These are phyloP conservation scores for Aspergillus ustus DNA, from an alignment of 2,329 filamentous ascomycete species.

Conservation along the genomic window DNA sequence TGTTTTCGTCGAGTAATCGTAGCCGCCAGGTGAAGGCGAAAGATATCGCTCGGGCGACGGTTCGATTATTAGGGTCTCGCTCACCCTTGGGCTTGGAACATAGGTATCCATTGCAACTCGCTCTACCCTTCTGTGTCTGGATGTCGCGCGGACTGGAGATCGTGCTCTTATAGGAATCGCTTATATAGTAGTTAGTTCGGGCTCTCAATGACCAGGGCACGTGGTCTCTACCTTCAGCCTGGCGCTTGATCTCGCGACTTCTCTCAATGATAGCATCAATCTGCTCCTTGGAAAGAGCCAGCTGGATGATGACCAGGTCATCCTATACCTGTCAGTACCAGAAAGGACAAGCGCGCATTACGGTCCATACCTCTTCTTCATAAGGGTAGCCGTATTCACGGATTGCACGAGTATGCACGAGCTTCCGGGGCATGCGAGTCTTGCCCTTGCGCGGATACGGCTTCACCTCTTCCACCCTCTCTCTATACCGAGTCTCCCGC, in stretches of 20 bases:
- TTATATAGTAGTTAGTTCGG: conserved; percentile 13
- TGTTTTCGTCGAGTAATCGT: conserved; percentile 33
- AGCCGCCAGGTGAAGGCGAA: conserved; percentile 30
- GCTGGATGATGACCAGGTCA: conserved; percentile 77
- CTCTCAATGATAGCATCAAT: conserved; percentile 87
- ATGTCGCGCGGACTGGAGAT: conserved; percentile 30
- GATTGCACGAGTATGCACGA: conserved; percentile 80
- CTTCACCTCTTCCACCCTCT: conserved; percentile 38
- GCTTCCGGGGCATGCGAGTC: conserved; percentile 80
- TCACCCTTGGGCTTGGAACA: conserved; percentile 33
- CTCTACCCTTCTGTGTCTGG: conserved; percentile 30
- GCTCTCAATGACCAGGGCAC: conserved; percentile 6
- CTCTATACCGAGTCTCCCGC: conserved; percentile 53
- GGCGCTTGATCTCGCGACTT: conserved; percentile 65
- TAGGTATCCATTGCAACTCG: conserved; percentile 34
- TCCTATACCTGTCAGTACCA: conserved; percentile 57
- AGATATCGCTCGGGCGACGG: conserved; percentile 33
- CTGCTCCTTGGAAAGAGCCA: conserved; percentile 84
- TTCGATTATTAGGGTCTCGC: conserved; percentile 40
- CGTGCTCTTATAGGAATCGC: conserved; percentile 31
- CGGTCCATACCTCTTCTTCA: conserved; percentile 73
- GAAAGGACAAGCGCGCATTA: neutral
- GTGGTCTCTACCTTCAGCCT: conserved; percentile 37
- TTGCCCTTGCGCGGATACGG: conserved; percentile 81
- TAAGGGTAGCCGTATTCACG: conserved; percentile 86